These are phyloP conservation scores for Suhomyces maxii DNA, from an alignment of 1,139 yeast genomes.

Conservation along the genomic window DNA sequence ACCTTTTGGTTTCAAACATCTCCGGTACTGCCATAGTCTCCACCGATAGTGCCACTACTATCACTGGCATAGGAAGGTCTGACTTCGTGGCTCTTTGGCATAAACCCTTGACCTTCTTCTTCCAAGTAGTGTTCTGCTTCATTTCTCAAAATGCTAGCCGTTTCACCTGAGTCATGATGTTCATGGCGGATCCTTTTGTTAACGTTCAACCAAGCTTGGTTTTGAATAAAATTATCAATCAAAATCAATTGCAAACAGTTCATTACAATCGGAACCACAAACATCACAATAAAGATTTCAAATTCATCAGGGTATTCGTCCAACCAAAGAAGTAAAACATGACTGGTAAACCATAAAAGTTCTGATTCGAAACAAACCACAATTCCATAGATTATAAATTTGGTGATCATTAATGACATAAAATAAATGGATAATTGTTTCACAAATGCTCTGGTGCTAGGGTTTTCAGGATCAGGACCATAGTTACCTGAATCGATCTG, in stretches of 20 bases:
- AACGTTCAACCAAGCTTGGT: constrained; percentile 31
- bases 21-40: constrained; percentile 6
- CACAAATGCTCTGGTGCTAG: constrained; percentile 60
- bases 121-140: constrained; percentile 9
- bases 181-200: constrained; percentile 22
- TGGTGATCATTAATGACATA: constrained; percentile 61
- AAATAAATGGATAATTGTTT: constrained; percentile 77
- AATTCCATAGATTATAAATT: constrained; percentile 46
- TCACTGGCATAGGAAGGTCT: constrained; percentile 2
- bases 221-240: constrained; percentile 83
- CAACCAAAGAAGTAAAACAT: constrained; percentile 67
- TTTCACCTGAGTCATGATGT: constrained; percentile 14
- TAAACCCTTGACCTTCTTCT: constrained; percentile 3
- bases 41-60: constrained; percentile 4
- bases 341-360: constrained; percentile 47
- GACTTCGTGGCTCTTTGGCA: neutral
- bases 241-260: constrained; percentile 85
- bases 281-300: constrained; percentile 84
- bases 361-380: constrained; percentile 43
- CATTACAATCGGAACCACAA: constrained; percentile 75
- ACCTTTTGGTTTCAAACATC: neutral
- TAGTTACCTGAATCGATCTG: constrained; percentile 83
- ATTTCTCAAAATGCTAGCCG: constrained; percentile 14
- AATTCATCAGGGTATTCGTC: constrained; percentile 71
- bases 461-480: constrained; percentile 59